Conservation (phyloP, 139 green algal genomes). For the Chlamydomonas sp. region DNA sequence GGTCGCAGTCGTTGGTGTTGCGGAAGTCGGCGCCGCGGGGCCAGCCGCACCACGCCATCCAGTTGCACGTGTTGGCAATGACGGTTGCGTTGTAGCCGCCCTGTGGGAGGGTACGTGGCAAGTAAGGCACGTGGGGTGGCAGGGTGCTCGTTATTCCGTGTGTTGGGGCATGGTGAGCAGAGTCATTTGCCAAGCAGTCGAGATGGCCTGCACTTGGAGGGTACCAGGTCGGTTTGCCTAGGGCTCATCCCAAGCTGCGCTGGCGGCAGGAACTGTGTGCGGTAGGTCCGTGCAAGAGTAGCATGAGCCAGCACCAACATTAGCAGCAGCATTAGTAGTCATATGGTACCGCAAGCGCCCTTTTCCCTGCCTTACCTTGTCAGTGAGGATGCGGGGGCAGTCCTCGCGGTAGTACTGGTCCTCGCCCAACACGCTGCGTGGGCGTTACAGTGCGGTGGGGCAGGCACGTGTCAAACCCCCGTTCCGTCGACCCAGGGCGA, state of each 20-base stretch:
- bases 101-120: neutral
- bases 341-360: too few species aligned
- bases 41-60: constrained; percentile 46
- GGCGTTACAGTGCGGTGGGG: too few species aligned
- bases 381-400: neutral
- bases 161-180: neutral
- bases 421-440: neutral
- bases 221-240: too few species aligned
- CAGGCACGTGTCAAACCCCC: too few species aligned
- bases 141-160: neutral
- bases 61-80: constrained; percentile 20
- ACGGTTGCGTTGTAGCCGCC: constrained; percentile 14
- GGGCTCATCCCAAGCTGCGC: too few species aligned
- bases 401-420: constrained; percentile 6
- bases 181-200: too few species aligned
- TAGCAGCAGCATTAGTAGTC: too few species aligned
- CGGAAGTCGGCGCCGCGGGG: neutral
- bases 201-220: too few species aligned
- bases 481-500: too few species aligned
- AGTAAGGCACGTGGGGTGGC: neutral
- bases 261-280: too few species aligned
- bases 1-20: constrained; percentile 11
- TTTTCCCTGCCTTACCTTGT: neutral
- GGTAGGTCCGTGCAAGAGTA: too few species aligned
- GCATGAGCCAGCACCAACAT: too few species aligned